A percentile compares a stretch with the other conserved stretches of the same genome.
These are phyloP conservation scores for Aspergillus sp. DNA, from an alignment of 2,329 filamentous ascomycete genomes.

Conservation along the genomic window DNA sequence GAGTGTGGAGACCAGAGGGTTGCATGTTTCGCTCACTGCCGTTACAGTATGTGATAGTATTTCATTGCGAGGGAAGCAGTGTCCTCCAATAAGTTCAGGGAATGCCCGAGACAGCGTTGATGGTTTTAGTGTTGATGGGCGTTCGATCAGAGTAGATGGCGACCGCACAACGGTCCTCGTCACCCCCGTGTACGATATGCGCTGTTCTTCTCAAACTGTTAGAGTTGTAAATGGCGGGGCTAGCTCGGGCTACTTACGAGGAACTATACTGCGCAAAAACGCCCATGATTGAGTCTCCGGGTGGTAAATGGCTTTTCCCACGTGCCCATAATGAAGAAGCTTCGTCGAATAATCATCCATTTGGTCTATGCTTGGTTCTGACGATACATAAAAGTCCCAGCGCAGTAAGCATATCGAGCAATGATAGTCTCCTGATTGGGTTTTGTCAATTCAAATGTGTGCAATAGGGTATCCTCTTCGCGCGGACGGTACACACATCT, in stretches of 20 bases:
- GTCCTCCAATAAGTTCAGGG: conserved; percentile 38
- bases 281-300: conserved; percentile 49
- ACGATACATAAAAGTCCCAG: conserved; percentile 23
- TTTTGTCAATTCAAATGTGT: neutral
- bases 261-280: conserved; percentile 43
- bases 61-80: conserved; percentile 31
- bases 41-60: conserved; percentile 33
- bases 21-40: conserved; percentile 28
- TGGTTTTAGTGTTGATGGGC: conserved; percentile 21
- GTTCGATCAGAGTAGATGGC: conserved; percentile 16
- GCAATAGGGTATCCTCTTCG: neutral
- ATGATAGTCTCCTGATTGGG: conserved; percentile 1
- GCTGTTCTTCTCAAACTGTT: conserved; percentile 17
- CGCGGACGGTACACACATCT: neutral
- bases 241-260: conserved; percentile 21
- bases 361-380: conserved; percentile 44
- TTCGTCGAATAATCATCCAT: conserved; percentile 56
- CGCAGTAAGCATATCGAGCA: conserved; percentile 32
- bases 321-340: conserved; percentile 59
- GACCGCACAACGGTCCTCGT: conserved; percentile 28
- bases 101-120: conserved; percentile 28
- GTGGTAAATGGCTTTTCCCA: conserved; percentile 54
- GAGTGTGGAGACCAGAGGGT: conserved; percentile 40
- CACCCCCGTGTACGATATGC: conserved; percentile 32
- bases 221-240: neutral